Evolutionary conservation across 140 eudicot genomes (phyloP).

Genomic region (Flaveria floridana): DNA sequence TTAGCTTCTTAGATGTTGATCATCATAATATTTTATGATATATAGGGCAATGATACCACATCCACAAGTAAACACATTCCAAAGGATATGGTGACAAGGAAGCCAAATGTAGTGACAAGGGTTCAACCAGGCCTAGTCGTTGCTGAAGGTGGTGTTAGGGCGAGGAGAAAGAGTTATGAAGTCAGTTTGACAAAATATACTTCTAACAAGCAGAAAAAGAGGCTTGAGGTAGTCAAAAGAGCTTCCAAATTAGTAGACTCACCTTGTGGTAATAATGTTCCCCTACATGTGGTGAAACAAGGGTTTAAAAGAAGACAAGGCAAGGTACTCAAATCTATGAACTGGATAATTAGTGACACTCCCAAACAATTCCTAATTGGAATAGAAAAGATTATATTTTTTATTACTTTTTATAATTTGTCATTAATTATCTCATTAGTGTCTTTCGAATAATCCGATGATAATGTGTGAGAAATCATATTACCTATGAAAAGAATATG

Average conservation of each 20-base stretch:
- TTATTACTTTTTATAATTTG: too few relatives aligned
- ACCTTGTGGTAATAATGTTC: conserved; percentile 9
- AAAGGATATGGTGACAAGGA: not conserved
- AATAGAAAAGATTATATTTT: too few relatives aligned
- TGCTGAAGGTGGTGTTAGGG: not conserved
- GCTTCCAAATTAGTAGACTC: not conserved
- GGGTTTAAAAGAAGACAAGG: not conserved
- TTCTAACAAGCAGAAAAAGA: not conserved
- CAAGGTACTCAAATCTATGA: not conserved
- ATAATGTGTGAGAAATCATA: too few relatives aligned
- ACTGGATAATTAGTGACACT: not conserved
- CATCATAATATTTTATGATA: too few relatives aligned
- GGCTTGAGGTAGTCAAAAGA: not conserved
- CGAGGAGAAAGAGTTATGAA: not conserved
- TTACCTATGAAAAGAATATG: too few relatives aligned
- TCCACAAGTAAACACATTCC: not conserved
- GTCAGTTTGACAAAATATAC: not conserved
- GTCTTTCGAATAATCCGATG: too few relatives aligned
- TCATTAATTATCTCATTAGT: too few relatives aligned
- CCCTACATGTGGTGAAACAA: not conserved
- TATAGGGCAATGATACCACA: not conserved
- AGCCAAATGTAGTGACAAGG: not conserved
- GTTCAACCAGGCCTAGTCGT: not conserved
- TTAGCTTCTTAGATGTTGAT: not conserved
- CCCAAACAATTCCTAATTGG: too few relatives aligned